Percentiles rank a stretch among this genome's conserved stretches.
Conservation (phyloP, 2,329 filamentous ascomycete species). For the Colletotrichum tamarilloi region DNA sequence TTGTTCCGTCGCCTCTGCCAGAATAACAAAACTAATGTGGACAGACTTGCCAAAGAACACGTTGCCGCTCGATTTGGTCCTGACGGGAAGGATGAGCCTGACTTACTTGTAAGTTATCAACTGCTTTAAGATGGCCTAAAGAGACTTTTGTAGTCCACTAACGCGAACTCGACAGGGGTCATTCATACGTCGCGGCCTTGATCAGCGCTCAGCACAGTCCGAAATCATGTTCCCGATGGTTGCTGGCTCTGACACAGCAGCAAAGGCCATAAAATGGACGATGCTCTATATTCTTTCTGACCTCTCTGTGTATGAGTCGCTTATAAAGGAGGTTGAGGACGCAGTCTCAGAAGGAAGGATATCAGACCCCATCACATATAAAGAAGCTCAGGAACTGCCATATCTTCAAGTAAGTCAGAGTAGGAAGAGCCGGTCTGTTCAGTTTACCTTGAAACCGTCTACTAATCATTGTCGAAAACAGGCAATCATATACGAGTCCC, state of each 20-base stretch:
- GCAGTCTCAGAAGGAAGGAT: constrained; percentile 35
- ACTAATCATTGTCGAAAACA: constrained; percentile 34
- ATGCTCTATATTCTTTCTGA: constrained; percentile 63
- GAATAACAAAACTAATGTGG: neutral
- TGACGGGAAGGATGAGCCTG: constrained; percentile 18
- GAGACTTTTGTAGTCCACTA: neutral
- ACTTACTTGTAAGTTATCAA: constrained; percentile 18
- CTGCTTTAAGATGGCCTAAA: neutral
- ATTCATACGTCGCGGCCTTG: constrained; percentile 17
- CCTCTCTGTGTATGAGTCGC: constrained; percentile 54
- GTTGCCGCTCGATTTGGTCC: constrained; percentile 3
- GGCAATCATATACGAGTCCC: constrained; percentile 63
- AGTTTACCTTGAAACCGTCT: neutral
- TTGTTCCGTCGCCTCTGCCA: neutral
- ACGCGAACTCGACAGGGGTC: constrained; percentile 7
- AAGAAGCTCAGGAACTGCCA: constrained; percentile 48
- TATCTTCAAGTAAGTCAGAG: constrained; percentile 49
- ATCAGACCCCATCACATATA: constrained; percentile 42
- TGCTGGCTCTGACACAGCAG: constrained; percentile 50
- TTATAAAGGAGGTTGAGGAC: constrained; percentile 60
- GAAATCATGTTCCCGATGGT: constrained; percentile 38
- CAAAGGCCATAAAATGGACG: constrained; percentile 53
- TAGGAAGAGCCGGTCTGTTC: neutral
- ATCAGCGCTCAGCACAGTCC: constrained; percentile 15
- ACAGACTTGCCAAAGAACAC: constrained; percentile 16